Evolutionary conservation across 768 basidiomycete genomes (phyloP).

Genomic region (Clitopilus hobsonii): DNA sequence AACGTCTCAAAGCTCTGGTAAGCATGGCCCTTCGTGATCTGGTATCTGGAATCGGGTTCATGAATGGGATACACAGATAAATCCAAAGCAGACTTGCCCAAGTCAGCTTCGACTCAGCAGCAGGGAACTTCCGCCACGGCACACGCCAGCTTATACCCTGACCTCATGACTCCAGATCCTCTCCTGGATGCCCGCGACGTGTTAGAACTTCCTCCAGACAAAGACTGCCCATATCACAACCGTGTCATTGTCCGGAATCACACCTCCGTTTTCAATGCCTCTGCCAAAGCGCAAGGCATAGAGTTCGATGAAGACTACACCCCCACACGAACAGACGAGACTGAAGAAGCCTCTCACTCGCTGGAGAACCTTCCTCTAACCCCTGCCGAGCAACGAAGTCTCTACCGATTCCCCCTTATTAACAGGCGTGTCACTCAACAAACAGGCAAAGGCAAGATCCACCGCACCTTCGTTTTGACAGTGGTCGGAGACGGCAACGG

Average conservation of each 20-base stretch:
- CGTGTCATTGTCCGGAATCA: conserved; percentile 68
- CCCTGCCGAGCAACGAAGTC: conserved; percentile 12
- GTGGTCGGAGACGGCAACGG: conserved; percentile 84
- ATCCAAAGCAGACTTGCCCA: background rate
- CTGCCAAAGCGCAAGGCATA: conserved; percentile 27
- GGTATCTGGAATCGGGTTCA: no score
- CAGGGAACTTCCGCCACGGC: conserved; percentile 7
- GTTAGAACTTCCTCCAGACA: conserved; percentile 46
- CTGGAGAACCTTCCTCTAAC: conserved; percentile 20
- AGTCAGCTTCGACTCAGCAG: background rate
- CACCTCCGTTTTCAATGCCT: conserved; percentile 56
- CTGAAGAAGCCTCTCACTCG: conserved; percentile 22
- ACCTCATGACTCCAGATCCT: conserved; percentile 61
- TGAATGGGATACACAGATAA: no score
- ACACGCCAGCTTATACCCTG: conserved; percentile 32
- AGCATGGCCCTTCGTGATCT: no score
- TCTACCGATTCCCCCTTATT: conserved; percentile 40
- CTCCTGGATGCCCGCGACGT: conserved; percentile 59
- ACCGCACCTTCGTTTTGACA: conserved; percentile 53
- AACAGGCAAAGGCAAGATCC: conserved; percentile 91
- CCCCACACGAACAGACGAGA: conserved; percentile 22
- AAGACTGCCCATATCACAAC: conserved; percentile 51
- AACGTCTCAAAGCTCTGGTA: background rate
- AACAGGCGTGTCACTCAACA: conserved; percentile 73
- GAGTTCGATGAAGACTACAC: conserved; percentile 24